A percentile compares a stretch with the other conserved stretches of the same genome.
phyloP scores from a whole-genome alignment of 768 basidiomycete genomes.

The Sarcodon aspratus region DNA sequence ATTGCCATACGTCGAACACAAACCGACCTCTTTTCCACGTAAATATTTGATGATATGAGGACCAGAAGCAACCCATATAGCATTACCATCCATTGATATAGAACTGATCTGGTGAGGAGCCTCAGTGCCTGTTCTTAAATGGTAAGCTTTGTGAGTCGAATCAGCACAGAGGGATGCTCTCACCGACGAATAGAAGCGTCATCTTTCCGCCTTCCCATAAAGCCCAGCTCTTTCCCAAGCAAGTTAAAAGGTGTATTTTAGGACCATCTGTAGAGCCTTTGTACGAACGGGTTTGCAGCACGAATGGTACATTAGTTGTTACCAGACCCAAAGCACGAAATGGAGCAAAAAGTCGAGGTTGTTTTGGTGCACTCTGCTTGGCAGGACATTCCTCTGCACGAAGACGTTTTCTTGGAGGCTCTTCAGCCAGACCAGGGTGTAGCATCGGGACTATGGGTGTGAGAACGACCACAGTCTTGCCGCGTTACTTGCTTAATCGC shows the following conservation, averaged over 20 bases:
- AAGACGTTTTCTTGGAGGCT: slow-evolving; percentile 40
- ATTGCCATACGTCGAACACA: background rate
- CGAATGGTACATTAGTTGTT: slow-evolving; percentile 84
- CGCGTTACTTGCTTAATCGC: too few species aligned
- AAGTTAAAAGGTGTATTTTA: slow-evolving; percentile 74
- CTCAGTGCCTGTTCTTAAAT: slow-evolving; percentile 59
- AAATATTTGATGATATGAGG: slow-evolving; percentile 61
- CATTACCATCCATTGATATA: slow-evolving; percentile 76
- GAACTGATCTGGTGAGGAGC: slow-evolving; percentile 59
- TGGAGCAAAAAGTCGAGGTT: slow-evolving; percentile 66
- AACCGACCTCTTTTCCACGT: slow-evolving; percentile 75
- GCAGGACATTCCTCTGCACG: slow-evolving; percentile 22
- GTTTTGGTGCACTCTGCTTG: slow-evolving; percentile 8
- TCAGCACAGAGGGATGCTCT: slow-evolving; percentile 21
- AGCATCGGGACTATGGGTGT: too few species aligned
- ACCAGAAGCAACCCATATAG: slow-evolving; percentile 74
- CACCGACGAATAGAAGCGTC: slow-evolving; percentile 87
- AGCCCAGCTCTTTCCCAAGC: slow-evolving; percentile 84
- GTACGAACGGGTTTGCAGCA: slow-evolving; percentile 72
- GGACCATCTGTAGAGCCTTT: slow-evolving; percentile 84
- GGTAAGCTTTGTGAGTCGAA: background rate
- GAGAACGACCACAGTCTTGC: too few species aligned
- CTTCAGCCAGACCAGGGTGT: too few species aligned
- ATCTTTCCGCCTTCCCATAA: slow-evolving; percentile 95
- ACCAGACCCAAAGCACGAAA: slow-evolving; percentile 94